phyloP scores from a whole-genome alignment of 2,329 filamentous ascomycete genomes.

The Metarhizium anisopliae region DNA sequence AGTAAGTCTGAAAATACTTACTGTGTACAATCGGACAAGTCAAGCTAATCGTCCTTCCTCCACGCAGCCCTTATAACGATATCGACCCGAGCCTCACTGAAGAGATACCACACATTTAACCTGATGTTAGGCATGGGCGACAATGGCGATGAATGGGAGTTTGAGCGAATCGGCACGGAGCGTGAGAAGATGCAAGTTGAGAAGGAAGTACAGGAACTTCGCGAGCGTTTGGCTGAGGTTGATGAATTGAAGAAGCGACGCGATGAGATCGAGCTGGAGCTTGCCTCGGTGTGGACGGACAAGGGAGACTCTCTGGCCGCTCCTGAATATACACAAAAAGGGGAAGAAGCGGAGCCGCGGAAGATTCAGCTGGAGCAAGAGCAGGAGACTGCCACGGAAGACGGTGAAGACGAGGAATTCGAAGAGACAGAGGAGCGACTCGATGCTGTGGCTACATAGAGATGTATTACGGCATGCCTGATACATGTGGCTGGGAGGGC shows the following conservation, averaged over 20 bases:
- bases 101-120: conserved; percentile 92
- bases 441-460: neutral
- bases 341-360: conserved; percentile 2
- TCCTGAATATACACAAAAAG: conserved; percentile 30
- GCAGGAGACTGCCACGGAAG: neutral
- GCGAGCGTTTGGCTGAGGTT: conserved; percentile 70
- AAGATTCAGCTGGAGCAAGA: neutral
- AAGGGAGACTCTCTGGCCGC: conserved; percentile 38
- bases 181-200: conserved; percentile 90
- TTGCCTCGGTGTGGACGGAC: conserved; percentile 55
- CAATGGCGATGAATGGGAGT: conserved; percentile 79
- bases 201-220: conserved; percentile 78
- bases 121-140: conserved; percentile 75
- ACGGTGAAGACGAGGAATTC: neutral
- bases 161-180: conserved; percentile 88
- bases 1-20: conserved; percentile 49
- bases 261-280: conserved; percentile 73
- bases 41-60: conserved; percentile 6
- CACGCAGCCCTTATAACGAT: conserved; percentile 83
- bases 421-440: neutral
- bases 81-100: conserved; percentile 85
- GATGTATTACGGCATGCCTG: too few species aligned
- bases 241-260: conserved; percentile 73
- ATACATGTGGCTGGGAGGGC: too few species aligned
- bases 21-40: neutral